Conservation (phyloP, 2,329 filamentous ascomycete genomes). For the Lasiodiplodia sp. region DNA sequence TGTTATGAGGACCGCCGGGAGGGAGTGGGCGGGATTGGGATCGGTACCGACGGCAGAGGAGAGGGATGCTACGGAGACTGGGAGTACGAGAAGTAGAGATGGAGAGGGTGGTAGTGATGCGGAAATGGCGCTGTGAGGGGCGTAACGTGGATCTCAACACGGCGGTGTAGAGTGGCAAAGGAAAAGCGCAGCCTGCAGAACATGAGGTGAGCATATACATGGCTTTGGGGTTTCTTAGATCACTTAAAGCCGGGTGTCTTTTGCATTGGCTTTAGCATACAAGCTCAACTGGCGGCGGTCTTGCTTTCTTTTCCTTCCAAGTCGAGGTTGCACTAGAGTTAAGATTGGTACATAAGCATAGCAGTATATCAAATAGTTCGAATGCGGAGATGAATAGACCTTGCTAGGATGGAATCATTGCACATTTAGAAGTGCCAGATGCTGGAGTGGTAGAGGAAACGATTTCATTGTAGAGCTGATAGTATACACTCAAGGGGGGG, state of each 20-base stretch:
- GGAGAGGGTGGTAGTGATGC: background rate
- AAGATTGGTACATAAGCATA: background rate
- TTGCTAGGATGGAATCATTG: no score
- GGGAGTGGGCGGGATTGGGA: slow-evolving; percentile 48
- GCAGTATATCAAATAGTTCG: background rate
- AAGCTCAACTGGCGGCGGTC: background rate
- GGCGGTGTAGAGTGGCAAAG: background rate
- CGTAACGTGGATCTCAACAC: background rate
- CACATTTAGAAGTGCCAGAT: no score
- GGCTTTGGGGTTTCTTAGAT: background rate
- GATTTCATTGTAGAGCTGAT: no score
- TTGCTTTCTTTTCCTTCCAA: background rate
- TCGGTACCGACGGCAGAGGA: slow-evolving; percentile 16
- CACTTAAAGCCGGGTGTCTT: background rate
- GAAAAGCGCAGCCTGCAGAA: background rate
- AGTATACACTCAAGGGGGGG: no score
- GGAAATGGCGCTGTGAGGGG: background rate
- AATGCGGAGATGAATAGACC: no score
- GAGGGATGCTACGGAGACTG: slow-evolving; percentile 30
- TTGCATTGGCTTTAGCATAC: background rate
- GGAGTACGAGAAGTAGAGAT: slow-evolving; percentile 30
- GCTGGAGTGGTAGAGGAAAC: no score
- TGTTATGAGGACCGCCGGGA: slow-evolving; percentile 68
- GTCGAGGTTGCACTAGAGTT: background rate
- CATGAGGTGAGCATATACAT: background rate